These are phyloP conservation scores for Neoboletus subvelutipes DNA, from an alignment of 768 basidiomycete genomes.

Conservation along the genomic window DNA sequence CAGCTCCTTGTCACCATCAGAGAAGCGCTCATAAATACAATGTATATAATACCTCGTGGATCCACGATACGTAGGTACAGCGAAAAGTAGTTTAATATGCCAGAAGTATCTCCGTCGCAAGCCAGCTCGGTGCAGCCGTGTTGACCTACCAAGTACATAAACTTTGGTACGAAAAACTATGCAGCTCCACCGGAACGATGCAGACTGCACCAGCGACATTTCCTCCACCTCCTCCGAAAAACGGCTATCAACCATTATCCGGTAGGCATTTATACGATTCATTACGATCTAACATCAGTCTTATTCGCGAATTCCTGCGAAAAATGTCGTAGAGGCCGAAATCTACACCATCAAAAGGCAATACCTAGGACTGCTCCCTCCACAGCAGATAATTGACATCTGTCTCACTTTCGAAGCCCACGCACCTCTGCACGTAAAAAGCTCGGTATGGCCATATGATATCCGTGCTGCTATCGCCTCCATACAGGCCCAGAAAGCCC, in stretches of 20 bases:
- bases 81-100: constrained; percentile 4
- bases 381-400: constrained; percentile 75
- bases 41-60: background rate
- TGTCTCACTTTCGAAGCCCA: constrained; percentile 71
- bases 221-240: constrained; percentile 38
- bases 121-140: background rate
- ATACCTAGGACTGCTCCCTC: constrained; percentile 67
- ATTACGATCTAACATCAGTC: constrained; percentile 16
- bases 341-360: constrained; percentile 64
- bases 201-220: constrained; percentile 45
- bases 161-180: constrained; percentile 74
- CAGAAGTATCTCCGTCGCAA: constrained; percentile 5
- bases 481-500: constrained; percentile 37
- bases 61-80: background rate
- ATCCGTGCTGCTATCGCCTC: constrained; percentile 61
- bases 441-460: constrained; percentile 72
- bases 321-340: constrained; percentile 37
- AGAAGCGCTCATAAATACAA: constrained; percentile 1
- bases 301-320: constrained; percentile 29
- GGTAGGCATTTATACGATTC: constrained; percentile 30
- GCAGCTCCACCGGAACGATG: constrained; percentile 64
- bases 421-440: constrained; percentile 62
- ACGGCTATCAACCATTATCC: constrained; percentile 36
- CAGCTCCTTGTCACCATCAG: constrained; percentile 2
- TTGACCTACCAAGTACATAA: constrained; percentile 33